Percentiles rank a stretch among this genome's conserved stretches.
Conservation (phyloP, 257 asterid genomes). For the Handroanthus guayacan region DNA sequence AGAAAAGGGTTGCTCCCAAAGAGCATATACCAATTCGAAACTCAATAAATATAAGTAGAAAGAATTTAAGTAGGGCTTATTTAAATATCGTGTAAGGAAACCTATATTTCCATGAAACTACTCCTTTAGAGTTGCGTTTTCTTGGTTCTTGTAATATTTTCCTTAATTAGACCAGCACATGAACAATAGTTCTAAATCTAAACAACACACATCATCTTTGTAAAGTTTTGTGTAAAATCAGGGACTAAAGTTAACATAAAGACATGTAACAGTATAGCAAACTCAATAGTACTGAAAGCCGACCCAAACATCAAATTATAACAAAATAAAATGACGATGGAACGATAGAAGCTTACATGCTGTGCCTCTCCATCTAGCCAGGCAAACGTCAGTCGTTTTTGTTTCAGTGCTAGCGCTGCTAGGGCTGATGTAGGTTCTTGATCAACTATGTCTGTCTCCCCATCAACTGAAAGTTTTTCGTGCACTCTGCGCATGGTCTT, state of each 20-base stretch:
- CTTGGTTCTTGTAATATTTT: too few relatives aligned
- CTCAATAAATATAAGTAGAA: neutral
- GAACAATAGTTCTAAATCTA: too few relatives aligned
- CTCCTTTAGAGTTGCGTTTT: too few relatives aligned
- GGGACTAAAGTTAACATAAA: neutral
- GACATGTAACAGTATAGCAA: constrained; percentile 24
- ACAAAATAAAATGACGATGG: constrained; percentile 24
- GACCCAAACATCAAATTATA: neutral
- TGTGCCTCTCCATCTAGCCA: constrained; percentile 99
- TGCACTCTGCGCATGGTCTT: constrained; percentile 94
- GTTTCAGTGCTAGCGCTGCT: constrained; percentile 67
- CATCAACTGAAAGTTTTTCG: constrained; percentile 61
- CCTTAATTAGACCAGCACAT: neutral
- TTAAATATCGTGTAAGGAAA: neutral
- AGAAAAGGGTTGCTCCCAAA: constrained; percentile 3
- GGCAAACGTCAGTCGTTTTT: constrained; percentile 82
- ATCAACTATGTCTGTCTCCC: constrained; percentile 52
- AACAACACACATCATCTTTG: neutral
- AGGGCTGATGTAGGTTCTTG: constrained; percentile 57
- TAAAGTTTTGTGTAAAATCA: neutral
- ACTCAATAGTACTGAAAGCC: too few relatives aligned
- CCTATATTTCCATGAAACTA: neutral
- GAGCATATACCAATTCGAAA: neutral
- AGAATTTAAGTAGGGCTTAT: neutral
- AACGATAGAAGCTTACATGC: constrained; percentile 62